A percentile compares a stretch with the other conserved stretches of the same genome.
phyloP scores from a whole-genome alignment of 2,329 filamentous ascomycete species.

The Seiridium unicorne region DNA sequence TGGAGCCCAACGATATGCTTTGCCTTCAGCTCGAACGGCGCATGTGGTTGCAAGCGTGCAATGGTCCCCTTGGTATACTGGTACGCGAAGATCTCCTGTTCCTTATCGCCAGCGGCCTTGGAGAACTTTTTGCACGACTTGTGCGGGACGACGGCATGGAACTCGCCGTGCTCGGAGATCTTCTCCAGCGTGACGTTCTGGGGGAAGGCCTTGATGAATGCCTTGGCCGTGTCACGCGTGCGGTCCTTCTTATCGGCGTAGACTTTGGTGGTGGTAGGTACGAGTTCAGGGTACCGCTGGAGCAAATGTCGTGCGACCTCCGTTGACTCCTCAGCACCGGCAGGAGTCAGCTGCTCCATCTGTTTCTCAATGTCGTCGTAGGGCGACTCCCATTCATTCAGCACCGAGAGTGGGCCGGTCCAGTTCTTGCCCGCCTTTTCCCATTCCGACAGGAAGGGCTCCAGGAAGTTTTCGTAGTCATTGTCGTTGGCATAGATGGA shows the following conservation, averaged over 20 bases:
- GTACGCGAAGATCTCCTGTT: conserved; percentile 48
- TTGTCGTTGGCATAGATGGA: conserved; percentile 61
- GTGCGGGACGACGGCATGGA: conserved; percentile 61
- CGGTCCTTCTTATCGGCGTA: conserved; percentile 64
- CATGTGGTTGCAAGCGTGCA: conserved; percentile 51
- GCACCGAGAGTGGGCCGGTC: conserved; percentile 54
- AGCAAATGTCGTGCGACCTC: conserved; percentile 58
- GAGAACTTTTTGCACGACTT: conserved; percentile 63
- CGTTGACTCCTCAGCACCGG: conserved; percentile 58
- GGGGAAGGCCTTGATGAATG: conserved; percentile 52
- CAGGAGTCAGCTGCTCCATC: conserved; percentile 57
- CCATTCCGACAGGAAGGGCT: conserved; percentile 57
- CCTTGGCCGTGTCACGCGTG: conserved; percentile 57
- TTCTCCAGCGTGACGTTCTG: neutral
- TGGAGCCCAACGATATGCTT: conserved; percentile 65
- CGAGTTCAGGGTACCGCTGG: conserved; percentile 57
- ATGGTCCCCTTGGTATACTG: conserved; percentile 60
- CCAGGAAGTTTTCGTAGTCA: conserved; percentile 56
- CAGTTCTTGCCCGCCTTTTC: conserved; percentile 57
- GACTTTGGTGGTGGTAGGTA: conserved; percentile 46
- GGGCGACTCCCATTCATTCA: conserved; percentile 56
- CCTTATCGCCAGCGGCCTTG: conserved; percentile 45
- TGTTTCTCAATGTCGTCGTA: conserved; percentile 48
- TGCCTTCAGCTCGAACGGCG: conserved; percentile 62
- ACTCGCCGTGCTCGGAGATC: conserved; percentile 37